Base-by-base conservation (phyloP, 495 filamentous ascomycete species). In the Podospora bellae-mahoneyi region DNA sequence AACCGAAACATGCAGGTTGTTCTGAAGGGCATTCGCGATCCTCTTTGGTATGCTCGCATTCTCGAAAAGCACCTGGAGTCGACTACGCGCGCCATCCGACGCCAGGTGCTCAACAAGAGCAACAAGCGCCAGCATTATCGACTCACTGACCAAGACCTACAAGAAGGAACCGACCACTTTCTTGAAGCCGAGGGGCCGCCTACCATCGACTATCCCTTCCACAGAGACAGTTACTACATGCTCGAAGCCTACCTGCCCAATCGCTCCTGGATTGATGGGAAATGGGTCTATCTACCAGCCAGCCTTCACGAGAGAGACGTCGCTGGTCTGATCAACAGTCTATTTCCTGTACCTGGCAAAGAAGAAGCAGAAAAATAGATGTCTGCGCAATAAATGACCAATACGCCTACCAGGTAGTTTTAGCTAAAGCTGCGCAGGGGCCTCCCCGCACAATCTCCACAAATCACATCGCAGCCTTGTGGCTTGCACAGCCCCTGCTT, bases 151-250 rank as follows among this genome's bases (percentile, higher is more conserved):
- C 77, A 79, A 7, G 84, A 87, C 62, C 56, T 62, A 2, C 70
- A 70, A 0, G 75, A 73, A 0, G 84, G 78, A 27, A 80, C 77
- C 0, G 84, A 86, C 58, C 70, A 66, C 0, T 88, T 87, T 67
- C 73, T 87, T 3, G 72, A 76, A 55, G 71, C 79, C 18, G 74
- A 71, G 20, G 85, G 85, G 0, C 82, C 82, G 7, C 77, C 78
- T 0, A 82, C 80, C 0, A 67, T 81, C 10, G 83, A 86, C 39
- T 79, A 85, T 10, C 84, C 84, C 3, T 84, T 76, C 62, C 74
- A 82, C 62, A 75, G 85, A 32, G 86, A 86, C 65, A 80, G 81
- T 23, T 87, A 87, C 69, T 85, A 87, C 71, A 78, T 84, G 76
- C 76, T 87, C 13, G 79, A 83, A 68, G 82, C 78, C 15, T 86